Base-by-base conservation (phyloP, 1,284 basidiomycete genomes). In the Bjerkandera adusta region DNA sequence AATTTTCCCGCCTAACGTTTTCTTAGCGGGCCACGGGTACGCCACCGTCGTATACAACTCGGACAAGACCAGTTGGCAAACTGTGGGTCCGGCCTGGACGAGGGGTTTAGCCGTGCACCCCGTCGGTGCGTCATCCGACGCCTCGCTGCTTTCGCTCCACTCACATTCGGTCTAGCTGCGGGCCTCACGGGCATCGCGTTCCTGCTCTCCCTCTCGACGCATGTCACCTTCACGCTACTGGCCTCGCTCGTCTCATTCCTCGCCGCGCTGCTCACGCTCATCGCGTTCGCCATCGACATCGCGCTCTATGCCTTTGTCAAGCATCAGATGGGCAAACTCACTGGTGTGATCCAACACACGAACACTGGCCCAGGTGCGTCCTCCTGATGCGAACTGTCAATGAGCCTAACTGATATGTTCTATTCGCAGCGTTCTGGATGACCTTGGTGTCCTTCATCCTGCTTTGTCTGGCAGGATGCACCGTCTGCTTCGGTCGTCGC, bases 241-340 rank as follows among this genome's bases (percentile, higher is more conserved):
- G 70, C 85, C 0, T 81, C 81, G 1, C 62, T 88, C 32, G 52
- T 74, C 2, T 73, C 87, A 12, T 85, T 86, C 74, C 68, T 89
- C 44, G 83, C 83, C 5, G 79, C 83, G 0, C 51, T 75, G 25
- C 55, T 89, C 42, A 77, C 84, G 5, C 68, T 89, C 46, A 76
- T 89, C 51, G 81, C 85, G 1, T 87, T 89, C 60, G 73, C 75
- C 29, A 77, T 84, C 58, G 85, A 90, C 61, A 82, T 90, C 54
- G 83, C 83, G n/a, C 73, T 90, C 13, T 83, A 71, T 56, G 79
- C 70, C 1, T 79, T 72, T 49, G 72, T 83, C 43, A 79, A 76
- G 58, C 70, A 81, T 49, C 66, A 81, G 54, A 70, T 83, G 50
- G 61, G 65, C 38, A 71, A 75, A 42, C 68, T 87, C 15, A 52